These are phyloP conservation scores for Alternaria atra DNA, from an alignment of 2,329 filamentous ascomycete genomes.

Conservation along the genomic window DNA sequence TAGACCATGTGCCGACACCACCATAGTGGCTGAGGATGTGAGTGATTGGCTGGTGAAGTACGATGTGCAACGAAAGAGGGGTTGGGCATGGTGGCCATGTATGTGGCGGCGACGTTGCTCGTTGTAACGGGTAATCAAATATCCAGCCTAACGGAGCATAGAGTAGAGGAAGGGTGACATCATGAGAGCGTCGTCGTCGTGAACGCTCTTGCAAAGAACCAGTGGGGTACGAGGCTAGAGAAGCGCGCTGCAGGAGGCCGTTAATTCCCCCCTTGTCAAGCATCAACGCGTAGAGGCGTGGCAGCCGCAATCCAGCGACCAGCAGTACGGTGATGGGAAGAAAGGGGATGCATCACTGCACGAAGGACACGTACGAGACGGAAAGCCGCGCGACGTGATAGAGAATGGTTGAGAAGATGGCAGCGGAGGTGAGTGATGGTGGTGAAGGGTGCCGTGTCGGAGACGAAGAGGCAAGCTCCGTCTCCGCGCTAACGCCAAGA, in stretches of 20 bases:
- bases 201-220: conserved; percentile 1
- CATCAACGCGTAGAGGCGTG: not conserved
- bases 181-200: not conserved
- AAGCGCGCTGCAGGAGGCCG: conserved; percentile 4
- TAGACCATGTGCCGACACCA: not conserved
- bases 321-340: not conserved
- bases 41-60: not conserved
- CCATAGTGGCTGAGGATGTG: not conserved
- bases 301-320: not conserved
- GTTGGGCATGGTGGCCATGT: not conserved
- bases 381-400: not conserved
- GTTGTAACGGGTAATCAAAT: not conserved
- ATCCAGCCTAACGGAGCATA: not conserved
- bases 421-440: not conserved
- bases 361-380: not conserved
- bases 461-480: conserved; percentile 18
- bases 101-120: not conserved
- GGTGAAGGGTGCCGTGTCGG: conserved; percentile 9
- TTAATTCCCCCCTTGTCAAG: not conserved
- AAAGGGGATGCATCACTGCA: not conserved
- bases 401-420: not conserved
- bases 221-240: conserved; percentile 2
- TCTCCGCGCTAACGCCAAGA: conserved; percentile 21
- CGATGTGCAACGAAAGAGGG: conserved; percentile 4
- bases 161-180: not conserved